Evolutionary conservation across 2,329 filamentous ascomycete species (phyloP), one percentile per base, ranked within the genome.

Genomic region (Trichophyton benhamiae): DNA sequence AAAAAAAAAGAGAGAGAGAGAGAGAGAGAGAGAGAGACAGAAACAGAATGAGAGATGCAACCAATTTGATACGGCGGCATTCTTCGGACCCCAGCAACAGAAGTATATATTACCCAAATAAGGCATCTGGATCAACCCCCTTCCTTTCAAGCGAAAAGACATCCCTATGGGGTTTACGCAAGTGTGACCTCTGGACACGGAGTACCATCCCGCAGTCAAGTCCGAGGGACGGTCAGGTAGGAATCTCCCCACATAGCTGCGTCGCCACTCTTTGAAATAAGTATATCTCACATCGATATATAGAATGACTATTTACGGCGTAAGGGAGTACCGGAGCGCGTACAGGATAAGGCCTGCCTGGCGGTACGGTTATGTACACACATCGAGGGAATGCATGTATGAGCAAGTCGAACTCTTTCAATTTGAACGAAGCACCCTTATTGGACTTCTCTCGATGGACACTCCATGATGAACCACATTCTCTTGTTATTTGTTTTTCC

Each of bases 31-130:
- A 36, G 33, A 11, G n/a, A n/a, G n/a, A n/a, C n/a, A n/a, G n/a
- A n/a, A n/a, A n/a, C 22, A 22, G 22, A 22, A 3, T 22, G 22
- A 22, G 11, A n/a, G 49, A 55, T 55, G 30, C 49, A 55, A 36
- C 27, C n/a, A 55, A 20, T 33, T 55, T 55, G 49, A 55, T 55
- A 55, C n/a, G n/a, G n/a, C 49, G 49, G 49, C 49, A 55, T 55
- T 25, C 49, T 27, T 49, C 49, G 30, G 25, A 55, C 17, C 49
- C 49, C 27, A 55, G 49, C 49, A 55, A 36, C 9, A 27, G 46
- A 13, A 25, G 20, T 25, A 27, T 49, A 25, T 49, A 49, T 49
- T 49, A 49, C 46, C 46, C 46, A 49, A 49, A 49, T 55, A 55
- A 36, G 25, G 49, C 49, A 55, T 55, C 49, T 55, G 49, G 49